A percentile compares a stretch with the other conserved stretches of the same genome.
phyloP scores from a whole-genome alignment of 805 yeast genomes.

The Helenozyma rhizophorensis region DNA sequence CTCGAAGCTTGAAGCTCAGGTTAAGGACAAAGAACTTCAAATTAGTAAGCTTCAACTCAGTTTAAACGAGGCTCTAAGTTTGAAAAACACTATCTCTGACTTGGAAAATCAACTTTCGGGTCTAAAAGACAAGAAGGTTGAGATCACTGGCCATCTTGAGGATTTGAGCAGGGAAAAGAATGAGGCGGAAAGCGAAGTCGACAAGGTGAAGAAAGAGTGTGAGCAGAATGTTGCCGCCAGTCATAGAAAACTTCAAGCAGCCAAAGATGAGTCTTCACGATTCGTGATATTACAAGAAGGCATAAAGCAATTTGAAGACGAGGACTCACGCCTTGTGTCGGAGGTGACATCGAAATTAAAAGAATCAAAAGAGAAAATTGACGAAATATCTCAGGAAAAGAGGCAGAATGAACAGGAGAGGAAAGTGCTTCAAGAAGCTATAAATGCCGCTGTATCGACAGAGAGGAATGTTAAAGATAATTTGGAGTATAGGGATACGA shows the following conservation, averaged over 20 bases:
- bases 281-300: constrained; percentile 4
- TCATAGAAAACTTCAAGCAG: neutral
- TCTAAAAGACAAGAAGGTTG: constrained; percentile 10
- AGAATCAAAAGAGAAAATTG: constrained; percentile 1
- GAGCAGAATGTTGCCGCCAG: neutral
- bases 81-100: constrained; percentile 36
- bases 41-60: constrained; percentile 53
- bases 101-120: constrained; percentile 18
- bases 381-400: constrained; percentile 9
- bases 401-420: constrained; percentile 18
- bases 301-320: constrained; percentile 19
- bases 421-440: constrained; percentile 32
- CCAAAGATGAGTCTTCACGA: constrained; percentile 1
- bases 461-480: constrained; percentile 64
- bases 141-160: constrained; percentile 3
- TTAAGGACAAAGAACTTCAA: constrained; percentile 49
- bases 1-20: constrained; percentile 41
- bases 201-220: constrained; percentile 2
- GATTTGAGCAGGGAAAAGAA: constrained; percentile 3
- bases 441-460: constrained; percentile 55
- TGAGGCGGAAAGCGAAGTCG: constrained; percentile 4
- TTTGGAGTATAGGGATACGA: constrained; percentile 50
- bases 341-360: constrained; percentile 15
- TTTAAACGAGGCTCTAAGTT: constrained; percentile 42
- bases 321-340: constrained; percentile 18